phyloP scores from a whole-genome alignment of 345 rosid species.

The Eucalyptus erythrocorys region DNA sequence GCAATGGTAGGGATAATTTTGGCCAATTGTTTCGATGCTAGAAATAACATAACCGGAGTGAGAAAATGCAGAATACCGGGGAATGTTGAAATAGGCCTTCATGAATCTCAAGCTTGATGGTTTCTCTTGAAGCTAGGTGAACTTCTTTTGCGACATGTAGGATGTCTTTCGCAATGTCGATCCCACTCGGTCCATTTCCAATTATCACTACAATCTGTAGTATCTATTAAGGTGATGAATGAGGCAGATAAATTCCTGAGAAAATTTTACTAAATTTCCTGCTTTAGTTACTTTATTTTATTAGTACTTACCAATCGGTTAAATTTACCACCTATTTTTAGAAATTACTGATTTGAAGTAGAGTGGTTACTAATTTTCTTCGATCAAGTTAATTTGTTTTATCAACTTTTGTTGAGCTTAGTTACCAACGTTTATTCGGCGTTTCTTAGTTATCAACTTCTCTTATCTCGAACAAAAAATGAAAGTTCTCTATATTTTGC shows the following conservation, averaged over 20 bases:
- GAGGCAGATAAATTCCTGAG: neutral
- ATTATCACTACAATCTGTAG: neutral
- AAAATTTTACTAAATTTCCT: neutral
- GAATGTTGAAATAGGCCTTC: neutral
- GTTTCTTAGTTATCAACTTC: neutral
- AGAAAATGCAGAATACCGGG: neutral
- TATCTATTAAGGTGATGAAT: neutral
- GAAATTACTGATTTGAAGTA: neutral
- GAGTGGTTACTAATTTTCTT: neutral
- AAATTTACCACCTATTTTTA: neutral
- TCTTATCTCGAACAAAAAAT: neutral
- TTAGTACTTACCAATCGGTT: neutral
- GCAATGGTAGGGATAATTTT: neutral
- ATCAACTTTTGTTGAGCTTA: neutral
- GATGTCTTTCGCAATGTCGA: neutral
- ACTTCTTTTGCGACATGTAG: neutral
- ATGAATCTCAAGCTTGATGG: neutral
- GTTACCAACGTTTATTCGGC: neutral
- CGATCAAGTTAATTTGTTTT: neutral
- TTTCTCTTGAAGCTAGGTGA: neutral
- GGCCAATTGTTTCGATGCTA: neutral
- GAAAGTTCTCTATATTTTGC: neutral
- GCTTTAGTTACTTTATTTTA: neutral
- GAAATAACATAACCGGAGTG: neutral
- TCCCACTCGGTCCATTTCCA: neutral